A percentile compares a stretch with the other conserved stretches of the same genome.
phyloP scores from a whole-genome alignment of 2,329 filamentous ascomycete species.

The Gliomastix tumulicola region DNA sequence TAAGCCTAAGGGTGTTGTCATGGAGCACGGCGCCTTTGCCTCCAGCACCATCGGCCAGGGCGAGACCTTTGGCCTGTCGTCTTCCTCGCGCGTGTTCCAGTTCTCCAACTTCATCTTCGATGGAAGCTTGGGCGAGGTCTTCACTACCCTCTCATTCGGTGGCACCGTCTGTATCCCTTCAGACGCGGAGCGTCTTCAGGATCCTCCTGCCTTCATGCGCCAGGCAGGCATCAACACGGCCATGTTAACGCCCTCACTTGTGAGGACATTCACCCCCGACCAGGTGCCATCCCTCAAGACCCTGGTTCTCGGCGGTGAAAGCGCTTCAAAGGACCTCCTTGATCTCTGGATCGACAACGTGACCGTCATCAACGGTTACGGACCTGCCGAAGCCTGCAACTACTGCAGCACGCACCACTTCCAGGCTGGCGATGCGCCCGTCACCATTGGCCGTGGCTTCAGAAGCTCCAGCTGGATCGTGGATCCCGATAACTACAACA shows the following conservation, averaged over 20 bases:
- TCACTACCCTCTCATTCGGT: neutral
- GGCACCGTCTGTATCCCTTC: neutral
- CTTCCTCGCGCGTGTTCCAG: constrained; percentile 33
- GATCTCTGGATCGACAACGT: constrained; percentile 4
- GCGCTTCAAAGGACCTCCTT: constrained; percentile 3
- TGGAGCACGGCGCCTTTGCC: constrained; percentile 8
- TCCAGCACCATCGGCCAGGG: constrained; percentile 27
- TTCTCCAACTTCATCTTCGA: constrained; percentile 1
- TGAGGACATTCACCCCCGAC: neutral
- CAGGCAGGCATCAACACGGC: neutral
- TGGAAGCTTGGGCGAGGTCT: neutral
- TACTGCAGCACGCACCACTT: constrained; percentile 4
- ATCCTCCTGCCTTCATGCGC: neutral
- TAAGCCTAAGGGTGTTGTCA: constrained; percentile 13
- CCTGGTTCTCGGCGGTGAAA: constrained; percentile 6
- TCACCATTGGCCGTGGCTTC: constrained; percentile 1
- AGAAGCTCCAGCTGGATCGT: constrained; percentile 10
- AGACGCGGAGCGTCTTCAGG: neutral
- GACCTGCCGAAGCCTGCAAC: constrained; percentile 5
- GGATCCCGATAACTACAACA: constrained; percentile 7
- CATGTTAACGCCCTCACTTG: neutral
- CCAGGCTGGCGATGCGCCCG: neutral
- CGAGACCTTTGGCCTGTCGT: neutral
- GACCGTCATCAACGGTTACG: constrained; percentile 4
- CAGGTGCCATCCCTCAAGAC: neutral